Conservation (phyloP, 306 rosid genomes). For the Luffa acutangula region DNA sequence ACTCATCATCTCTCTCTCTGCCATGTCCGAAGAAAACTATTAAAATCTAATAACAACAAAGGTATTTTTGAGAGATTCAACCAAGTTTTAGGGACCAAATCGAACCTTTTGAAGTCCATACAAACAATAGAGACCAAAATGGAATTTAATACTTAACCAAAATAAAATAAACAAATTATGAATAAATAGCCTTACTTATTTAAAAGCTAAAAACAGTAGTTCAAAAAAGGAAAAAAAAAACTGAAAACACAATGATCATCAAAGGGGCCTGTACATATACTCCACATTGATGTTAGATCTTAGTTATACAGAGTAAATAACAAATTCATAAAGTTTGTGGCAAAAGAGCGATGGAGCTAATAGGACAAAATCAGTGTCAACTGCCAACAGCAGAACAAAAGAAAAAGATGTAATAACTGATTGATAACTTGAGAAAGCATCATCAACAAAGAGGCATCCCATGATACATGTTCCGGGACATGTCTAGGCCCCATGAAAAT, state of each 20-base stretch:
- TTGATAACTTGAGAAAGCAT: conserved; percentile 26
- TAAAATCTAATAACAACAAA: not conserved
- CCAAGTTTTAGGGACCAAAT: not conserved
- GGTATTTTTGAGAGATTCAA: not conserved
- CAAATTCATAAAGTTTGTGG: not conserved
- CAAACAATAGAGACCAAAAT: not conserved
- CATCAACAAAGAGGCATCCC: conserved; percentile 20
- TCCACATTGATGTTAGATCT: not conserved
- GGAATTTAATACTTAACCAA: not conserved
- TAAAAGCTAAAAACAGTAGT: not conserved
- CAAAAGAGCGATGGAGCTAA: not conserved
- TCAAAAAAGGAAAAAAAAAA: not conserved
- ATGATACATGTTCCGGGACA: conserved; percentile 16
- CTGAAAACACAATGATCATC: not conserved
- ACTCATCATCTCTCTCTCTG: not conserved
- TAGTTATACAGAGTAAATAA: conserved; percentile 1
- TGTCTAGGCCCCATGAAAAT: conserved; percentile 44
- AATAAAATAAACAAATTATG: not conserved
- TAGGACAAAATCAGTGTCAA: conserved; percentile 2
- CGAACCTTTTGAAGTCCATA: not conserved
- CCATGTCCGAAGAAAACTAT: not conserved
- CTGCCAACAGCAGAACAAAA: conserved; percentile 4
- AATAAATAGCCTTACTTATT: not conserved
- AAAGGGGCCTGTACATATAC: not conserved
- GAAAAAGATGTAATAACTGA: conserved; percentile 10